Percentiles rank a stretch among this genome's conserved stretches.
phyloP scores from a whole-genome alignment of 306 rosid species.

The Clitoria ternatea region DNA sequence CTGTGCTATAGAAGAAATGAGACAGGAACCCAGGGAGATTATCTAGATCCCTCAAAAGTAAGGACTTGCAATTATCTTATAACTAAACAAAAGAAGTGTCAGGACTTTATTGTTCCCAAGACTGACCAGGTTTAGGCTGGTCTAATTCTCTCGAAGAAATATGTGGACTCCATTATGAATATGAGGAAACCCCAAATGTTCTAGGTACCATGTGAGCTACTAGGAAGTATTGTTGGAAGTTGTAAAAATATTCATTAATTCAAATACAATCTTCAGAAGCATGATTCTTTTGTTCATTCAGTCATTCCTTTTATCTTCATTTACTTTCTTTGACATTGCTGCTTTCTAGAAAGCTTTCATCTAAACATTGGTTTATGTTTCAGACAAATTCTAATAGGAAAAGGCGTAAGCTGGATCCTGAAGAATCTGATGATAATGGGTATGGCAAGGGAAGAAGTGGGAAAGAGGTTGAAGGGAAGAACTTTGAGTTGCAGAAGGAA shows the following conservation, averaged over 20 bases:
- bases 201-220: constrained; percentile 1
- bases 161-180: neutral
- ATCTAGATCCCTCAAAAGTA: neutral
- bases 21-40: neutral
- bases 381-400: constrained; percentile 88
- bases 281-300: neutral
- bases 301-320: constrained; percentile 1
- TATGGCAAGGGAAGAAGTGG: constrained; percentile 49
- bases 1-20: neutral
- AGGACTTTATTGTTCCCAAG: neutral
- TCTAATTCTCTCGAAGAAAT: neutral
- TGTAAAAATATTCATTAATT: neutral
- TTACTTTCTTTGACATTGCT: constrained; percentile 14
- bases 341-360: constrained; percentile 5
- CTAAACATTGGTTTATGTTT: constrained; percentile 20
- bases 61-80: neutral
- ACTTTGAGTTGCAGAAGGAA: constrained; percentile 74
- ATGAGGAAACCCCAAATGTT: neutral
- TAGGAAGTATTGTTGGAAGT: neutral
- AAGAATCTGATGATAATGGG: constrained; percentile 87
- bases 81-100: neutral
- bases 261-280: neutral
- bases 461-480: constrained; percentile 63
- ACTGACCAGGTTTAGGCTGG: neutral
- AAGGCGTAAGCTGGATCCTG: constrained; percentile 79